Base-by-base conservation (phyloP, 2,329 filamentous ascomycete genomes). In the Cadophora gregata region DNA sequence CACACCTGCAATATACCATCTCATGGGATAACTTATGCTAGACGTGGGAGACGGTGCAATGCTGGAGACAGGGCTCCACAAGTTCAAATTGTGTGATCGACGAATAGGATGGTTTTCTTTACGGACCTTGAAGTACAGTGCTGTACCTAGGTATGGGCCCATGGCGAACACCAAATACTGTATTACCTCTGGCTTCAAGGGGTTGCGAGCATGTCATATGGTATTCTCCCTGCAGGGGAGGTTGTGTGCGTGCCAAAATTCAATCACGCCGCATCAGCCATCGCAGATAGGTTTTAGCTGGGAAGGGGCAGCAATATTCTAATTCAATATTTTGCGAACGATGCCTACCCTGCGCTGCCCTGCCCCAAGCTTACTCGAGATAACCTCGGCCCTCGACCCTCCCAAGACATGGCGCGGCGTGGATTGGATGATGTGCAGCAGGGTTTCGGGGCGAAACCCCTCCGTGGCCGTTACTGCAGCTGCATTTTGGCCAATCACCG, bases 321-420 rank as follows among this genome's bases (percentile, higher is more conserved):
- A n/a, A 48, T 47, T 29, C 58, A n/a, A n/a, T n/a, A n/a, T n/a
- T 48, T 60, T 60, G 58, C 58, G 38, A 60, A 31, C 6, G 53
- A 31, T 16, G n/a, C 25, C 8, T 6, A 53, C 25, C 7, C 31
- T 12, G 31, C 10, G 10, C 12, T 9, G 33, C 33, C 33, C 14
- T 8, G 33, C 9, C n/a, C n/a, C 48, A 51, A 27, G 24, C 24
- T 51, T 51, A 27, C 16, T 29, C 25, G 24, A 51, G 29, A 12
- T 51, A 29, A 53, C 27, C 50, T 53, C 50, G 27, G 25, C 50
- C 50, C n/a, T 16, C 29, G 19, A 55, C 31, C 10, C 5, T 29
- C 27, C 27, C 33, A 38, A 24, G 29, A 27, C 29, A 24, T 36
- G 19, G 42, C n/a, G n/a, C n/a, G n/a, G n/a, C n/a, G n/a, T n/a